Percentiles rank a stretch among this genome's conserved stretches.
Evolutionary conservation across 169 alveolate genomes (phyloP).

Genomic region (Perkinsus olseni): DNA sequence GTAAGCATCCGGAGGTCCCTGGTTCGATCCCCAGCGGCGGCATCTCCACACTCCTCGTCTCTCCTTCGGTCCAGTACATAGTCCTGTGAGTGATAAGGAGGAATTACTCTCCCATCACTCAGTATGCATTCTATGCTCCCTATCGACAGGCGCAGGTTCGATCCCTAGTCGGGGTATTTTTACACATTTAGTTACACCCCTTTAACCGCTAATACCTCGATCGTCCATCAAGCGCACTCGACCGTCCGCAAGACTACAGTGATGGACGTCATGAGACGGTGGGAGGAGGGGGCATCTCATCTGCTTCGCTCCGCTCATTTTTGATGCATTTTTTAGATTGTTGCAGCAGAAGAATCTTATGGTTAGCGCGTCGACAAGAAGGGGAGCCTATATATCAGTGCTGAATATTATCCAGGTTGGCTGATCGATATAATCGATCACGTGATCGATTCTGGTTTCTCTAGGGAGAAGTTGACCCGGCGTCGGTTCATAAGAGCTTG

Average conservation of each 20-base stretch:
- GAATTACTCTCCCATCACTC: neutral
- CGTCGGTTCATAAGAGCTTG: constrained; percentile 82
- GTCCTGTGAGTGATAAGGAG: no score
- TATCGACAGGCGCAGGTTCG: neutral
- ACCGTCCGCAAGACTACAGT: constrained; percentile 88
- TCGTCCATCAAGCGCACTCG: neutral
- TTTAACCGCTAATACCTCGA: neutral
- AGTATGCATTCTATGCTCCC: neutral
- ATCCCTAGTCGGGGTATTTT: constrained; percentile 24
- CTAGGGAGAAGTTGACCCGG: constrained; percentile 33
- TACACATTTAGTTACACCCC: constrained; percentile 22
- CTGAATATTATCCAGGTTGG: constrained; percentile 88
- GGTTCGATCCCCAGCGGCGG: constrained; percentile 41
- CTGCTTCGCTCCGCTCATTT: neutral
- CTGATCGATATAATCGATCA: neutral
- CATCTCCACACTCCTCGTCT: constrained; percentile 18
- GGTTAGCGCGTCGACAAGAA: constrained; percentile 64
- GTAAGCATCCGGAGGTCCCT: constrained; percentile 82
- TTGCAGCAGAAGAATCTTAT: constrained; percentile 17
- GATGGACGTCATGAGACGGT: constrained; percentile 93
- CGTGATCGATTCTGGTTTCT: neutral
- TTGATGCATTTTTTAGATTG: neutral
- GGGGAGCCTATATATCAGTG: constrained; percentile 81
- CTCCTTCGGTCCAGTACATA: no score
- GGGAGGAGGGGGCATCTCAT: neutral